phyloP scores from a whole-genome alignment of 2,329 filamentous ascomycete genomes.

The Rutstroemia sp. region DNA sequence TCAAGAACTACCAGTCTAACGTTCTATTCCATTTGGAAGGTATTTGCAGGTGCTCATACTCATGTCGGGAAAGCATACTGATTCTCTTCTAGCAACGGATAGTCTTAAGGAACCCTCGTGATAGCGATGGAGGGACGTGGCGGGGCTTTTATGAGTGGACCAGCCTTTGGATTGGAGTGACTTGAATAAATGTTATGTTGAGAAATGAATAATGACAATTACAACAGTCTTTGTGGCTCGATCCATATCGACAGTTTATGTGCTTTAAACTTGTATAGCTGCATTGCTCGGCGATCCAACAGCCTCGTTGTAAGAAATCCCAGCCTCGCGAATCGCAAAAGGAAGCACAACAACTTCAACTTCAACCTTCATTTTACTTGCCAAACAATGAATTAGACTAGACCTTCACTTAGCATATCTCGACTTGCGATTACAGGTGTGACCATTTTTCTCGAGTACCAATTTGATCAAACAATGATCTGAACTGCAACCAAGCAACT shows the following conservation, averaged over 20 bases:
- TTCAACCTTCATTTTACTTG: background rate
- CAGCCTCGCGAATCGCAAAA: constrained; percentile 1
- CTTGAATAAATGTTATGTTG: no score
- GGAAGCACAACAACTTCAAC: background rate
- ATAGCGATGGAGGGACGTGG: constrained; percentile 3
- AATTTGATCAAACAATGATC: background rate
- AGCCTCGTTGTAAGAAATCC: background rate
- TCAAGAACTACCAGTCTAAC: constrained; percentile 99
- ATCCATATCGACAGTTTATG: background rate
- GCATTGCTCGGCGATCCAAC: background rate
- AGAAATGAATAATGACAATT: background rate
- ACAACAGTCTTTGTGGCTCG: no score
- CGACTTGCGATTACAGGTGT: background rate
- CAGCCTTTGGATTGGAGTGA: no score
- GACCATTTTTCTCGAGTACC: background rate
- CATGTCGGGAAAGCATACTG: constrained; percentile 15
- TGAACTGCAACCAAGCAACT: background rate
- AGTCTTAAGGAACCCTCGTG: constrained; percentile 71
- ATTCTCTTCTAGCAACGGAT: constrained; percentile 58
- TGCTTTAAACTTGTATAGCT: background rate
- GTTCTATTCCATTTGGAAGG: constrained; percentile 96
- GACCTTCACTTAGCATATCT: background rate
- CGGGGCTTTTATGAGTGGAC: background rate
- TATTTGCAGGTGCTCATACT: constrained; percentile 32
- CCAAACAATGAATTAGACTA: background rate